These are phyloP conservation scores for Backusella tarrabulga DNA, from an alignment of 192 early-diverging fungal species.

Conservation along the genomic window DNA sequence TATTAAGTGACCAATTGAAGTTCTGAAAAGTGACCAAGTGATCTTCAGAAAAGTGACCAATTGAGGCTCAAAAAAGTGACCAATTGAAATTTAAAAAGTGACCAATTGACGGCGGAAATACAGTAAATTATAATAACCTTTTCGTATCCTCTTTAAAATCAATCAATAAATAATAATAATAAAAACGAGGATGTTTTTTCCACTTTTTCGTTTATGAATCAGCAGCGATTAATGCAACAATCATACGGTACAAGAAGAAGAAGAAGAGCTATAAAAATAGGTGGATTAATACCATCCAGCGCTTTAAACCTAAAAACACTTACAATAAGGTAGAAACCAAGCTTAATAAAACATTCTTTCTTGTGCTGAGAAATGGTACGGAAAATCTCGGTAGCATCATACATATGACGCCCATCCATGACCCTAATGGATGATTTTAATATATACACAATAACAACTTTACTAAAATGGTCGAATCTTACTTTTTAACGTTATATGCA, in stretches of 20 bases:
- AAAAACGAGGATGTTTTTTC: not conserved
- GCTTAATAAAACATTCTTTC: conserved; percentile 96
- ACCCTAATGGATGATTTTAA: conserved; percentile 55
- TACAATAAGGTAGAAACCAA: conserved; percentile 91
- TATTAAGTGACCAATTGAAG: too few relatives aligned
- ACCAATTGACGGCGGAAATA: too few relatives aligned
- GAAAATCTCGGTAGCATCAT: conserved; percentile 99
- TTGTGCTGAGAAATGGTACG: conserved; percentile 90
- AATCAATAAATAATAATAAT: not conserved
- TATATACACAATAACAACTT: not conserved
- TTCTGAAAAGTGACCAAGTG: too few relatives aligned
- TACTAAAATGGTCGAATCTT: conserved; percentile 27
- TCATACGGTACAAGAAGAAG: conserved; percentile 80
- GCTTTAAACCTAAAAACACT: conserved; percentile 10
- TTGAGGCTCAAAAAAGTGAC: too few relatives aligned
- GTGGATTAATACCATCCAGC: not conserved
- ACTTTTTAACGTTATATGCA: conserved; percentile 88
- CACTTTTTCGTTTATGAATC: conserved; percentile 27
- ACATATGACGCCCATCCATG: conserved; percentile 84
- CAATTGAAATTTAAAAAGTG: too few relatives aligned
- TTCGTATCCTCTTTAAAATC: not conserved
- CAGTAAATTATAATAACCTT: not conserved
- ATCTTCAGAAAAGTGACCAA: too few relatives aligned
- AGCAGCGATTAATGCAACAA: conserved; percentile 42
- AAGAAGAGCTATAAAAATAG: conserved; percentile 66